Percentiles rank a stretch among this genome's conserved stretches.
Evolutionary conservation across 768 basidiomycete genomes (phyloP).

Genomic region (Naematelia encephala): DNA sequence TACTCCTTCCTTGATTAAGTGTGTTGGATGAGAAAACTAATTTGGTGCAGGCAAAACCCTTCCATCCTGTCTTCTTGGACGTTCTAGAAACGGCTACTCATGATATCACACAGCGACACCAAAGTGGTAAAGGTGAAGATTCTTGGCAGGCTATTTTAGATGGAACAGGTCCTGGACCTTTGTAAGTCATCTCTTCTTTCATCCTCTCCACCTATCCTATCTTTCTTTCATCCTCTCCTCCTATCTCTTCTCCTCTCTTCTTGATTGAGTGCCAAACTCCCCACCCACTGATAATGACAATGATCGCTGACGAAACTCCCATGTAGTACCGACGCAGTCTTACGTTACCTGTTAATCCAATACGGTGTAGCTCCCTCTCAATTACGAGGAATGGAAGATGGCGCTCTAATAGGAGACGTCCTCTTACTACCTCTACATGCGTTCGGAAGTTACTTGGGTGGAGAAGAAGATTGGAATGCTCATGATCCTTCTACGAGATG

Average conservation of each 20-base stretch:
- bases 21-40: background rate
- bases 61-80: constrained; percentile 18
- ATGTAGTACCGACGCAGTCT: constrained; percentile 17
- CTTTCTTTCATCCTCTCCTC: background rate
- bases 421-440: constrained; percentile 13
- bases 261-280: background rate
- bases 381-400: background rate
- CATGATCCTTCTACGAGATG: constrained; percentile 8
- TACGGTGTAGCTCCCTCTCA: constrained; percentile 14
- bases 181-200: constrained; percentile 8
- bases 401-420: constrained; percentile 15
- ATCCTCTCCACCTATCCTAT: background rate
- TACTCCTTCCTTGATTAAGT: too few species aligned
- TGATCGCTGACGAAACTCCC: too few species aligned
- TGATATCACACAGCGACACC: background rate
- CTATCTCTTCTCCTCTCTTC: background rate
- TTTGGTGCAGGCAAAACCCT: constrained; percentile 6
- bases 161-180: constrained; percentile 18
- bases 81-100: constrained; percentile 11
- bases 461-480: constrained; percentile 7
- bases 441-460: constrained; percentile 4
- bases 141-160: constrained; percentile 12
- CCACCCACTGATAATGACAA: too few species aligned
- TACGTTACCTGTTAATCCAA: constrained; percentile 15
- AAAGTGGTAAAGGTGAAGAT: background rate